phyloP scores from a whole-genome alignment of 257 asterid genomes.

The Jasminum sambac region DNA sequence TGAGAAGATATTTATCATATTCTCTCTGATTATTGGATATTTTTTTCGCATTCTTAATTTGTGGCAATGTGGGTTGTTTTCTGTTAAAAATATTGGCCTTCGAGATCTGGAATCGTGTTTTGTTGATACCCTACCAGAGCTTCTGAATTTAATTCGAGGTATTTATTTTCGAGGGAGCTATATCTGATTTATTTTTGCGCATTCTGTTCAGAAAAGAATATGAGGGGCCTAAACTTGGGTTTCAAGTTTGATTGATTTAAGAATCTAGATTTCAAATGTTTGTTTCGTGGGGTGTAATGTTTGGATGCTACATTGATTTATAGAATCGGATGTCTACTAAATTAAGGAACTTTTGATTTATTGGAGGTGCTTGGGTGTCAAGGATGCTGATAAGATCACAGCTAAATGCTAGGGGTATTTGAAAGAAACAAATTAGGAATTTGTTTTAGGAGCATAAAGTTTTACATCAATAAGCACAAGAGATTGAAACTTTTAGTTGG shows the following conservation, averaged over 20 bases:
- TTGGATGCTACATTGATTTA: conserved; percentile 15
- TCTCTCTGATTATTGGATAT: conserved; percentile 8
- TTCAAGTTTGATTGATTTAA: conserved; percentile 11
- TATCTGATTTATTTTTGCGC: conserved; percentile 4
- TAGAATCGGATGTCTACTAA: conserved; percentile 18
- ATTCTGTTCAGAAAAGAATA: conserved; percentile 13
- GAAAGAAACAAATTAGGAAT: conserved; percentile 41
- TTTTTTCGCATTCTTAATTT: conserved; percentile 23
- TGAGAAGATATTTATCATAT: conserved; percentile 1
- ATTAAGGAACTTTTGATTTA: conserved; percentile 16
- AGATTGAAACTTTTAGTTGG: conserved; percentile 37
- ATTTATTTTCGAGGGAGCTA: neutral
- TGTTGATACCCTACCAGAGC: conserved; percentile 16
- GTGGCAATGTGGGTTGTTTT: conserved; percentile 57
- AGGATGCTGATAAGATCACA: conserved; percentile 41
- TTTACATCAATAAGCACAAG: conserved; percentile 52
- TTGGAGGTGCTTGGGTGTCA: conserved; percentile 26
- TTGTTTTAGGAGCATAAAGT: conserved; percentile 37
- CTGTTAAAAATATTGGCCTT: conserved; percentile 30
- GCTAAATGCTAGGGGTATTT: conserved; percentile 42
- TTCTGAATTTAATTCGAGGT: conserved; percentile 26
- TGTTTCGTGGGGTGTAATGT: conserved; percentile 4
- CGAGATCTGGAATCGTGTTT: conserved; percentile 37
- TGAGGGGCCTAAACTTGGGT: conserved; percentile 15
- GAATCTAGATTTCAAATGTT: conserved; percentile 4